Conservation (phyloP, 306 rosid species). For the Canavalia ensiformis region DNA sequence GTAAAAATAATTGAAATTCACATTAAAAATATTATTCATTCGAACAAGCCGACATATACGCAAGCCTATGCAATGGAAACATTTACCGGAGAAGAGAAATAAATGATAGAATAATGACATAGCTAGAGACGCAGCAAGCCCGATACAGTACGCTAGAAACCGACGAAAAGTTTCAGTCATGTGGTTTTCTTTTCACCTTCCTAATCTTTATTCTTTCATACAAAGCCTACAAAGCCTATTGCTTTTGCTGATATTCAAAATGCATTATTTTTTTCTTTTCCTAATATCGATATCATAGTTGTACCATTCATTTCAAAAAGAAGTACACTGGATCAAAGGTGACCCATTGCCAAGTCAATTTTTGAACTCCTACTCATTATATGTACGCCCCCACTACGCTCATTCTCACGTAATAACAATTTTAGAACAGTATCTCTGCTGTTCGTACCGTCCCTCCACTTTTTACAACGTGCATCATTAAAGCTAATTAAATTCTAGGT, state of each 20-base stretch:
- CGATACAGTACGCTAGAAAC: neutral
- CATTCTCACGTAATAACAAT: neutral
- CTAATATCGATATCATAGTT: too few species aligned
- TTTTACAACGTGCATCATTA: neutral
- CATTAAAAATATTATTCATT: neutral
- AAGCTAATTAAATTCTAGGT: too few species aligned
- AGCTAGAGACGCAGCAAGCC: neutral
- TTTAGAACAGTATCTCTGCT: neutral
- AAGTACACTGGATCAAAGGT: neutral
- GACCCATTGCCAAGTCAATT: conserved; percentile 18
- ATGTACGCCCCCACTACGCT: conserved; percentile 2
- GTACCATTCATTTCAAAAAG: too few species aligned
- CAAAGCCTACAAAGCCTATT: too few species aligned
- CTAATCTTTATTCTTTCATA: too few species aligned
- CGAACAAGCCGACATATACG: neutral
- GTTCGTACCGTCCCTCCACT: neutral
- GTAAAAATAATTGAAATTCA: too few species aligned
- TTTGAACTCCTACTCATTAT: neutral
- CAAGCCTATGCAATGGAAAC: conserved; percentile 12
- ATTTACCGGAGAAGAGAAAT: neutral
- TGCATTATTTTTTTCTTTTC: too few species aligned
- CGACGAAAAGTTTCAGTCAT: neutral
- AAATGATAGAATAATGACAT: conserved; percentile 2
- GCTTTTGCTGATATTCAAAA: too few species aligned
- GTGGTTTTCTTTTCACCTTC: too few species aligned